These are phyloP conservation scores for Tricholoma sp. DNA, from an alignment of 768 basidiomycete species.

Conservation along the genomic window DNA sequence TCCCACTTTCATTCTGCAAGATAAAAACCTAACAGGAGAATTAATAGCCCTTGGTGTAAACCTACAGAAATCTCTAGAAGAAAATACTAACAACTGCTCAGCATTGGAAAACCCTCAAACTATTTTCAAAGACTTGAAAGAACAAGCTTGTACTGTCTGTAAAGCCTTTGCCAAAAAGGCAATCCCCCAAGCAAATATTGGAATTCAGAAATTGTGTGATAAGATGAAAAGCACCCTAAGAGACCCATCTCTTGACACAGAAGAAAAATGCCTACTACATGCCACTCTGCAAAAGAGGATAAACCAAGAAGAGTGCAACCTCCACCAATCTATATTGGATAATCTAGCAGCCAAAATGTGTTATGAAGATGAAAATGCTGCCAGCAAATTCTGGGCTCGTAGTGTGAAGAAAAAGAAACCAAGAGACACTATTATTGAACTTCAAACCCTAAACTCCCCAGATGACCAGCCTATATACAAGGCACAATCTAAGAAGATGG, in stretches of 20 bases:
- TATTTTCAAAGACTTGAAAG: neutral
- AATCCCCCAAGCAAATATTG: neutral
- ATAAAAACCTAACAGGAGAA: neutral
- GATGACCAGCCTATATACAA: constrained; percentile 7
- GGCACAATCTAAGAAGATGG: constrained; percentile 24
- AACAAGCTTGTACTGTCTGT: neutral
- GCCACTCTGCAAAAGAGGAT: neutral
- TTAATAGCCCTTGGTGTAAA: too few species aligned
- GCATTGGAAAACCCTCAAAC: too few species aligned
- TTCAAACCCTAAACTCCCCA: too few species aligned
- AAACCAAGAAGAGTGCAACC: too few species aligned
- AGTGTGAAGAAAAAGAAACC: neutral
- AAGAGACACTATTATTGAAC: neutral
- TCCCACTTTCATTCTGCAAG: neutral
- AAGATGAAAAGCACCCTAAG: neutral
- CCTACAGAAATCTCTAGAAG: too few species aligned
- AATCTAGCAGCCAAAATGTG: too few species aligned
- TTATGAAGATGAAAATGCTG: too few species aligned
- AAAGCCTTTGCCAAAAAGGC: neutral
- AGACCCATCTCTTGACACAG: neutral
- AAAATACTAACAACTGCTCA: too few species aligned
- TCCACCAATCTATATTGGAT: too few species aligned
- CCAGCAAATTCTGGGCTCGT: too few species aligned
- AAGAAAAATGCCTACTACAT: too few species aligned
- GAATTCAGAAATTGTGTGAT: neutral